These are phyloP conservation scores for Dryadomyces sulphureus DNA, from an alignment of 2,329 filamentous ascomycete species.

Conservation along the genomic window DNA sequence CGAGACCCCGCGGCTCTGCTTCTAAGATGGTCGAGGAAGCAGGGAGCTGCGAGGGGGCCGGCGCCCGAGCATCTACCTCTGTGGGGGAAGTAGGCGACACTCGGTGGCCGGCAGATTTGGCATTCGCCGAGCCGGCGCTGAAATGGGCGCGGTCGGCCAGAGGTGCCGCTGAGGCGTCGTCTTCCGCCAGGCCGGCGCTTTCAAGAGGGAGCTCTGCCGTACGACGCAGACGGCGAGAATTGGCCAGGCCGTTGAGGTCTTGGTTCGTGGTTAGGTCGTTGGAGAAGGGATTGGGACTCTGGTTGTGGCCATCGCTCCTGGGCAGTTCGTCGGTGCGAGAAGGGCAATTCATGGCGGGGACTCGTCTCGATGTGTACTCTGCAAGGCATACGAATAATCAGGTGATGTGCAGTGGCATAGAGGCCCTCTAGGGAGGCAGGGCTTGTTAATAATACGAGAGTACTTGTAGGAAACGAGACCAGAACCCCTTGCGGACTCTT, in stretches of 20 bases:
- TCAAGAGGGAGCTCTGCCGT: slow-evolving; percentile 10
- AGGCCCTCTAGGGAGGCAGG: no score
- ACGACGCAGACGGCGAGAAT: slow-evolving; percentile 19
- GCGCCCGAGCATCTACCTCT: no score
- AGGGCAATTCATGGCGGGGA: slow-evolving; percentile 10
- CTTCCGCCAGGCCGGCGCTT: slow-evolving; percentile 14
- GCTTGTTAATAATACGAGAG: no score
- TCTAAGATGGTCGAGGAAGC: background rate
- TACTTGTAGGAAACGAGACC: no score
- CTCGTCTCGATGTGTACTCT: no score
- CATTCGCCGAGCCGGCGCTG: background rate
- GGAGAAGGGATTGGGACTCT: slow-evolving; percentile 36
- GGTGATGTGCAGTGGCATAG: no score
- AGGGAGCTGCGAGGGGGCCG: background rate
- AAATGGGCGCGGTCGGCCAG: background rate
- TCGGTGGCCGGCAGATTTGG: background rate
- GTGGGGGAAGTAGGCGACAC: background rate
- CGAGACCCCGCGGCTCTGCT: no score
- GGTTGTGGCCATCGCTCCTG: slow-evolving; percentile 31
- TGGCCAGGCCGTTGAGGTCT: slow-evolving; percentile 38
- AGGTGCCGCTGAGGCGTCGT: slow-evolving; percentile 1
- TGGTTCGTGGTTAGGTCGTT: slow-evolving; percentile 42
- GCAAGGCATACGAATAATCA: no score
- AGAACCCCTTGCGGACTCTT: no score
- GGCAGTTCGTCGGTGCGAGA: slow-evolving; percentile 24